Percentiles rank a stretch among this genome's conserved stretches.
Conservation (phyloP, 371 early-diverging fungal genomes). For the Coemansia sp. region DNA sequence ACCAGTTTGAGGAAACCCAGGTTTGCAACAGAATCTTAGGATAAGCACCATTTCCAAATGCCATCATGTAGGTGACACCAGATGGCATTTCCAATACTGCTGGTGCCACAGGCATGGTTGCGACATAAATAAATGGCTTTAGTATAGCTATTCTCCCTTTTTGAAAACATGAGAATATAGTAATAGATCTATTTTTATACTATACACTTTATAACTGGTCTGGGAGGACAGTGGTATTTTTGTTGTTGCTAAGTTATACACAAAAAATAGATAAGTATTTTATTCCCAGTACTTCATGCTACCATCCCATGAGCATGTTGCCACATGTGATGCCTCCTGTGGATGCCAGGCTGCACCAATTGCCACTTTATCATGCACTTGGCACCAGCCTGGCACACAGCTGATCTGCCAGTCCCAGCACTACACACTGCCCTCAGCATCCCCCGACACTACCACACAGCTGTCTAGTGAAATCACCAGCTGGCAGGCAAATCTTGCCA, state of each 20-base stretch:
- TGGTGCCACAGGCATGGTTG: too few relatives aligned
- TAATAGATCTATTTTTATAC: too few relatives aligned
- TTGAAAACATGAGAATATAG: too few relatives aligned
- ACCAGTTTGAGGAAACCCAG: too few relatives aligned
- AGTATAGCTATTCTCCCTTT: too few relatives aligned
- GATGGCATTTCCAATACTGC: too few relatives aligned
- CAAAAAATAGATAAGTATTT: not conserved
- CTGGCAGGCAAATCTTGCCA: slow-evolving; percentile 95
- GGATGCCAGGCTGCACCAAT: slow-evolving; percentile 94
- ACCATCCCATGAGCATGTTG: slow-evolving; percentile 96
- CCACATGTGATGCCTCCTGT: slow-evolving; percentile 88
- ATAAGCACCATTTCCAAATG: too few relatives aligned
- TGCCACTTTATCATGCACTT: slow-evolving; percentile 88
- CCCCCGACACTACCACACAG: slow-evolving; percentile 84
- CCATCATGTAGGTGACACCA: too few relatives aligned
- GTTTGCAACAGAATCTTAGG: too few relatives aligned
- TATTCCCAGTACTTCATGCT: slow-evolving; percentile 91
- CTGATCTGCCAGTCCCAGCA: slow-evolving; percentile 97
- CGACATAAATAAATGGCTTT: too few relatives aligned
- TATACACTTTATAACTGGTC: too few relatives aligned
- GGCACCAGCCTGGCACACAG: slow-evolving; percentile 77
- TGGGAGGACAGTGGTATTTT: not conserved
- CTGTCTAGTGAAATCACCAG: slow-evolving; percentile 93
- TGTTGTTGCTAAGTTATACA: not conserved
- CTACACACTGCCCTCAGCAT: slow-evolving; percentile 89